Conservation (phyloP, 2,329 filamentous ascomycete species). For the Diaporthe ilicicola region DNA sequence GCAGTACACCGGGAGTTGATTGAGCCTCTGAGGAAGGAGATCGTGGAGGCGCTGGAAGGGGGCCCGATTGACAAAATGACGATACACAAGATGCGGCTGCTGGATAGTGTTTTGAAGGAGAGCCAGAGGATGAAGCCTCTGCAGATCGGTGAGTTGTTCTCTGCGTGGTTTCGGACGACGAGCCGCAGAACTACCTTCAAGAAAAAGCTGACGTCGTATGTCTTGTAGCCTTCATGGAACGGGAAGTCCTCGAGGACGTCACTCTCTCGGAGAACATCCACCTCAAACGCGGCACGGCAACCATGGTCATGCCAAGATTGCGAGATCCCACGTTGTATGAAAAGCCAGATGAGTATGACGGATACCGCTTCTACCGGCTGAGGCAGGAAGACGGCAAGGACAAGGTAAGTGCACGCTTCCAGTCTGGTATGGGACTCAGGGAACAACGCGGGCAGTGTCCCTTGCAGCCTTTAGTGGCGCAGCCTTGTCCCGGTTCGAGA, state of each 20-base stretch:
- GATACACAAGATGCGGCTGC: constrained; percentile 47
- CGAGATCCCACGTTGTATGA: constrained; percentile 32
- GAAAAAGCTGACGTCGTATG: neutral
- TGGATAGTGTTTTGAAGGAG: constrained; percentile 54
- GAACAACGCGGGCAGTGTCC: no score
- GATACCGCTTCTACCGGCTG: constrained; percentile 38
- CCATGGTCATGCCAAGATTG: neutral
- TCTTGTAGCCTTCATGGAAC: neutral
- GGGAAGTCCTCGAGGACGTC: neutral
- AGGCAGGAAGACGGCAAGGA: neutral
- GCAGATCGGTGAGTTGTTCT: neutral
- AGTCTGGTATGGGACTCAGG: no score
- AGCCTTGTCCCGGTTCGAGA: neutral
- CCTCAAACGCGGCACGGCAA: neutral
- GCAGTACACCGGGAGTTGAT: constrained; percentile 49
- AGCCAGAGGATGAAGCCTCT: constrained; percentile 40
- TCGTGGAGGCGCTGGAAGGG: neutral
- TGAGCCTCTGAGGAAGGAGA: constrained; percentile 40
- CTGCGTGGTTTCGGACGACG: no score
- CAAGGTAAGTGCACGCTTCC: neutral
- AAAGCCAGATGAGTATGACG: constrained; percentile 39
- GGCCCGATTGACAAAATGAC: constrained; percentile 45
- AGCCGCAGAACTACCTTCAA: neutral
- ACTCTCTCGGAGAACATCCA: constrained; percentile 3
- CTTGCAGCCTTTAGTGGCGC: neutral